These are phyloP conservation scores for Hamigera avellanea DNA, from an alignment of 495 filamentous ascomycete species.

Conservation along the genomic window DNA sequence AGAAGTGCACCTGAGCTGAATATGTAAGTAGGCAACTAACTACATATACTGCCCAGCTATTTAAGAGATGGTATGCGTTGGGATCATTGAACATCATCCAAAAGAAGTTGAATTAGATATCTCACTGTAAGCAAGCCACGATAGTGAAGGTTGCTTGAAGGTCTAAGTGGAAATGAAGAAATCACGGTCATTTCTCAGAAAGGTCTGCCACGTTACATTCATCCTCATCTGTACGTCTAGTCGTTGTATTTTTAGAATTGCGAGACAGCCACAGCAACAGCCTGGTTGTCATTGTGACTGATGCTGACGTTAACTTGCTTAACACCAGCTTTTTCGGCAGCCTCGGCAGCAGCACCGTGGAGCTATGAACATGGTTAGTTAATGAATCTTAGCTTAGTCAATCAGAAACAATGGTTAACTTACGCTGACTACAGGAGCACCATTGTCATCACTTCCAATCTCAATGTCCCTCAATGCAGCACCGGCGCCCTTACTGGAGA, in stretches of 20 bases:
- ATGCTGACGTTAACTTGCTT: slow-evolving; percentile 86
- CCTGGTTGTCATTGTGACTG: slow-evolving; percentile 84
- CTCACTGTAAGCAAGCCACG: no score
- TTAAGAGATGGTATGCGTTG: no score
- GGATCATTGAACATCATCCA: no score
- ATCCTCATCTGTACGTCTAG: neutral
- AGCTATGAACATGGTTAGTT: slow-evolving; percentile 46
- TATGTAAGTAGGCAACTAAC: no score
- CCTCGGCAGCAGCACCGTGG: slow-evolving; percentile 68
- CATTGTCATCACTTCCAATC: slow-evolving; percentile 66
- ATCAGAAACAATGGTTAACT: slow-evolving; percentile 20
- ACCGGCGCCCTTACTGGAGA: slow-evolving; percentile 76
- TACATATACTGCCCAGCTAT: no score
- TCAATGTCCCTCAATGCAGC: slow-evolving; percentile 91
- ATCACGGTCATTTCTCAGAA: neutral
- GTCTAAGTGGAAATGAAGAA: neutral
- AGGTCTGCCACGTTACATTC: neutral
- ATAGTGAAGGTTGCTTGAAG: neutral
- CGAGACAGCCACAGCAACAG: slow-evolving; percentile 85
- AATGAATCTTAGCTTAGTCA: slow-evolving; percentile 1
- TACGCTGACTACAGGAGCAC: slow-evolving; percentile 77
- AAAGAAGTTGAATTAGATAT: no score
- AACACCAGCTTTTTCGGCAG: slow-evolving; percentile 72
- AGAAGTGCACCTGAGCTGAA: no score
- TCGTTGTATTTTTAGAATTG: slow-evolving; percentile 38